Conservation (phyloP, 208 protist genomes). For the Trichomonas tenax region DNA sequence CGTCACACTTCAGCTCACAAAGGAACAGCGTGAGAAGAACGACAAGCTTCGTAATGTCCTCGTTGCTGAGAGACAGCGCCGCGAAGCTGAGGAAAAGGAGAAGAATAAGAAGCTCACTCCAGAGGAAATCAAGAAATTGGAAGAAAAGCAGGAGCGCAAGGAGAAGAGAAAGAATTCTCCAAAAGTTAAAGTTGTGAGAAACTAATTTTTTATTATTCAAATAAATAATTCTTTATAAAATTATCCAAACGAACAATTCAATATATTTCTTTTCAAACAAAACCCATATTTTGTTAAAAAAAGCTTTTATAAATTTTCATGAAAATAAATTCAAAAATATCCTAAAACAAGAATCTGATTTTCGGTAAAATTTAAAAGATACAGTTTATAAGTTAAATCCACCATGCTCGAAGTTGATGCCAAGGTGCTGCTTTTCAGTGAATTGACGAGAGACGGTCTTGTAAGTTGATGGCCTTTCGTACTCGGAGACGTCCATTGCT, state of each 20-base stretch:
- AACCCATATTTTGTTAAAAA: no score
- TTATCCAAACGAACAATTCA: no score
- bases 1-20: background rate
- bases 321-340: background rate
- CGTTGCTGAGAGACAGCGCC: background rate
- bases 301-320: background rate
- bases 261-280: no score
- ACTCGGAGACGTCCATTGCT: background rate
- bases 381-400: background rate
- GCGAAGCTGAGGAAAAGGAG: background rate
- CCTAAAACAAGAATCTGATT: background rate
- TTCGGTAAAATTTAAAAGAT: background rate
- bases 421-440: slow-evolving; percentile 16
- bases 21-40: background rate
- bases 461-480: background rate
- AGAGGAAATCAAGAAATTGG: background rate
- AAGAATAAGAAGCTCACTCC: background rate
- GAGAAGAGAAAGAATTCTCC: background rate
- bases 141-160: background rate
- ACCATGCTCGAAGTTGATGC: background rate
- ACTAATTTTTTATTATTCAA: background rate
- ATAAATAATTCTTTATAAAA: no score
- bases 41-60: background rate
- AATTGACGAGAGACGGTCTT: background rate
- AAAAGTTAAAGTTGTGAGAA: background rate